Percentiles rank a stretch among this genome's conserved stretches.
Evolutionary conservation across 306 rosid species (phyloP).

Genomic region (Fagus crenata): DNA sequence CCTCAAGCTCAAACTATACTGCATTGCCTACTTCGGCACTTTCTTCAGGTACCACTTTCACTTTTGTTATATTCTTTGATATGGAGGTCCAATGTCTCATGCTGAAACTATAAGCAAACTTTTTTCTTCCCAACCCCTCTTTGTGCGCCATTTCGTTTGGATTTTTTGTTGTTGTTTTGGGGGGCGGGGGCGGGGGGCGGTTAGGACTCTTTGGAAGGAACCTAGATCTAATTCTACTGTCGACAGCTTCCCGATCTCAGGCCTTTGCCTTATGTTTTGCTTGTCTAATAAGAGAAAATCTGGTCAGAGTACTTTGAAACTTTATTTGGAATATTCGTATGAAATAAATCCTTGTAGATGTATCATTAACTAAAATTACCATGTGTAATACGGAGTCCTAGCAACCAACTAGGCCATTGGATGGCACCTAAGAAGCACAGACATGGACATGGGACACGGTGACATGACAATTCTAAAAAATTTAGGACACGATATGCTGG

Average conservation of each 20-base stretch:
- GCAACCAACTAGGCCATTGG: neutral
- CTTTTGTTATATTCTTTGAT: neutral
- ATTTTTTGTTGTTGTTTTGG: neutral
- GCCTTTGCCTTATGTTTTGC: neutral
- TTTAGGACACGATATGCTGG: too few species aligned
- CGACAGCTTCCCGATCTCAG: constrained; percentile 17
- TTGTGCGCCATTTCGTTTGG: neutral
- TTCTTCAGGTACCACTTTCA: constrained; percentile 77
- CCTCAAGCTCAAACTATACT: constrained; percentile 99
- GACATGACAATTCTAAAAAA: too few species aligned
- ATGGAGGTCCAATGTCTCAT: neutral
- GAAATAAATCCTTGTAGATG: neutral
- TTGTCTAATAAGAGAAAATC: neutral
- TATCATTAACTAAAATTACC: neutral
- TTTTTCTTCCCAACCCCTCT: neutral
- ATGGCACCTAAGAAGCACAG: neutral
- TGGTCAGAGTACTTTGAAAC: neutral
- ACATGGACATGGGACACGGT: too few species aligned
- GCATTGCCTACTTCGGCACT: constrained; percentile 92
- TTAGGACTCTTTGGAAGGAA: neutral
- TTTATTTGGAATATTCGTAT: neutral
- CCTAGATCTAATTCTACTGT: neutral
- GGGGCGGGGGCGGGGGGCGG: neutral
- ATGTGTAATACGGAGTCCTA: neutral
- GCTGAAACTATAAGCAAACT: neutral